A percentile compares a stretch with the other conserved stretches of the same genome.
Conservation (phyloP, 139 green algal genomes). For the Asterochloris erici region DNA sequence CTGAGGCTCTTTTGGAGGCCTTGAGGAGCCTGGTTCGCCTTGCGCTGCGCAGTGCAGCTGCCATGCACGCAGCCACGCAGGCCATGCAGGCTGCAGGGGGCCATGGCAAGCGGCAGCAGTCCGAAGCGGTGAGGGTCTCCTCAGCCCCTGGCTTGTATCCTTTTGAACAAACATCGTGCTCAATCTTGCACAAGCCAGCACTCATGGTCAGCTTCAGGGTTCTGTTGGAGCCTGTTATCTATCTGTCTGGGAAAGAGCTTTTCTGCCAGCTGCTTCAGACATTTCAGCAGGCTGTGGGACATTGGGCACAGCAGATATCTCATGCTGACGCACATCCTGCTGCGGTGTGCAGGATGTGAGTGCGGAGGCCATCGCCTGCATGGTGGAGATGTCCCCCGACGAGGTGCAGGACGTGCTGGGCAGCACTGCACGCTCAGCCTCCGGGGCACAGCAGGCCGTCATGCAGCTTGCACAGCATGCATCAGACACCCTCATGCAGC, state of each 20-base stretch:
- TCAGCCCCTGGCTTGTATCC: too few relatives aligned
- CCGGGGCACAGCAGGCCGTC: too few relatives aligned
- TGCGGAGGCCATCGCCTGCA: slow-evolving; percentile 8
- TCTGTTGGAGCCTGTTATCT: too few relatives aligned
- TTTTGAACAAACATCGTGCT: too few relatives aligned
- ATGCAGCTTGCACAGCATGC: not conserved
- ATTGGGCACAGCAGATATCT: too few relatives aligned
- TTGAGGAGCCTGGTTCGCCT: not conserved
- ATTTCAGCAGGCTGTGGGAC: too few relatives aligned
- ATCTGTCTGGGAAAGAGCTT: too few relatives aligned
- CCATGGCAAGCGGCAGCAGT: not conserved
- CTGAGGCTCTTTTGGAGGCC: slow-evolving; percentile 1
- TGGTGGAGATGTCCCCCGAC: slow-evolving; percentile 20
- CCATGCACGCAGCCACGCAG: not conserved
- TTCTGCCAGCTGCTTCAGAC: too few relatives aligned
- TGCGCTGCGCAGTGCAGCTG: not conserved
- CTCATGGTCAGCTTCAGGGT: too few relatives aligned
- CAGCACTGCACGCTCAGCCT: not conserved
- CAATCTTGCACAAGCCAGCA: too few relatives aligned
- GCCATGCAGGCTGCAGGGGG: slow-evolving; percentile 3
- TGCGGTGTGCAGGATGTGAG: not conserved
- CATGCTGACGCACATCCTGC: too few relatives aligned
- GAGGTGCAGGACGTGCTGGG: slow-evolving; percentile 20
- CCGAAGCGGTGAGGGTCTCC: not conserved
- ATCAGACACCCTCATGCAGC: not conserved